Evolutionary conservation across 306 rosid species (phyloP).

Genomic region (Vicia sativa): DNA sequence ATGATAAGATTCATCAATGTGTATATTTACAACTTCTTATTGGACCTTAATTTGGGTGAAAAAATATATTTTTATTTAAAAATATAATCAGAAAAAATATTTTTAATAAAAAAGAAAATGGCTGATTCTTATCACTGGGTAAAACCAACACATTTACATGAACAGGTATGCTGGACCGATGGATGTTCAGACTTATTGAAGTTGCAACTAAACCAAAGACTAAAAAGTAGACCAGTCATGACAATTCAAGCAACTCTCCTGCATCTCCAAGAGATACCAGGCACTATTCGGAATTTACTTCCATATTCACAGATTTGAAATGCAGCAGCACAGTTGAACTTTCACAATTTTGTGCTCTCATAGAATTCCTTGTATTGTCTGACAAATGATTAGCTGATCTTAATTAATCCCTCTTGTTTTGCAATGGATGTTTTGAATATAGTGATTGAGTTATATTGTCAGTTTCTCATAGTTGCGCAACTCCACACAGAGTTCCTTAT

Average conservation of each 20-base stretch:
- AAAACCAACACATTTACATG: conserved; percentile 18
- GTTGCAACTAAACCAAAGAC: conserved; percentile 70
- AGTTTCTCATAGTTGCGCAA: conserved; percentile 12
- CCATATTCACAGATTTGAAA: conserved; percentile 25
- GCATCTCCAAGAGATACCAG: conserved; percentile 31
- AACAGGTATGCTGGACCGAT: conserved; percentile 92
- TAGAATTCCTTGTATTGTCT: conserved; percentile 34
- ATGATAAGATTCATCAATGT: too few relatives aligned
- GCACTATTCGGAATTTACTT: conserved; percentile 30
- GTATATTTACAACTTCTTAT: background rate
- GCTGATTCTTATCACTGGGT: background rate
- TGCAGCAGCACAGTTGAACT: conserved; percentile 27
- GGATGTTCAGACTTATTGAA: conserved; percentile 89
- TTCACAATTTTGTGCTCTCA: conserved; percentile 20
- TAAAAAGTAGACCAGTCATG: conserved; percentile 46
- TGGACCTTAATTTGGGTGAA: background rate
- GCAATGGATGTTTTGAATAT: conserved; percentile 34
- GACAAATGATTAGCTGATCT: conserved; percentile 31
- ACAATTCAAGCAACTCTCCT: conserved; percentile 18
- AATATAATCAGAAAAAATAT: background rate
- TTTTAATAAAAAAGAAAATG: background rate
- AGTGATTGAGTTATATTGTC: conserved; percentile 22
- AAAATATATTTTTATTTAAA: background rate
- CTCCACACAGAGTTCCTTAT: background rate
- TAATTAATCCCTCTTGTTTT: conserved; percentile 28